Conservation (phyloP, 345 rosid genomes). For the Crucihimalaya himalaica region DNA sequence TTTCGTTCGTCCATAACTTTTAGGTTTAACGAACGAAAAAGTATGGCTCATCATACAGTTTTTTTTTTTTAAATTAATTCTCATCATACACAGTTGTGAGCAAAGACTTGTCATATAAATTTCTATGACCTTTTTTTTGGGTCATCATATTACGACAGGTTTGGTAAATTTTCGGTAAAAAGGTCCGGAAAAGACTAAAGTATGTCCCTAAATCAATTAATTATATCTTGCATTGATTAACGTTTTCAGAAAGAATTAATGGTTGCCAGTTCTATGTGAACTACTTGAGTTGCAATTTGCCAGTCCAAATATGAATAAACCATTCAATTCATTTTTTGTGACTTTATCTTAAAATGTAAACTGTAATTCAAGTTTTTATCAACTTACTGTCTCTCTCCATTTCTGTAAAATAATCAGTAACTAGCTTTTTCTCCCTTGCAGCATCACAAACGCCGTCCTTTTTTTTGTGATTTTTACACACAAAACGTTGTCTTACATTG, state of each 20-base stretch:
- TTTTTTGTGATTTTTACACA: too few relatives aligned
- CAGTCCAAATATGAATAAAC: background rate
- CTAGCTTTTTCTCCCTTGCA: background rate
- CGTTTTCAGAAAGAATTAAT: background rate
- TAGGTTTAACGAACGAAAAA: background rate
- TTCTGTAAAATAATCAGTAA: background rate
- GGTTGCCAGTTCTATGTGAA: background rate
- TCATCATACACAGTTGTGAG: background rate
- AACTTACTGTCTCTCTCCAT: background rate
- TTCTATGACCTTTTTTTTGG: background rate
- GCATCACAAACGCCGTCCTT: background rate
- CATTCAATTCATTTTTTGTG: background rate
- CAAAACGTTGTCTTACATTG: background rate
- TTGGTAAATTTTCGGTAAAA: background rate
- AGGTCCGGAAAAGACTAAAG: background rate
- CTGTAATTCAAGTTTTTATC: background rate
- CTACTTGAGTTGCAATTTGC: background rate
- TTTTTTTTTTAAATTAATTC: too few relatives aligned
- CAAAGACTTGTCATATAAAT: background rate
- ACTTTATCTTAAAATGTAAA: background rate
- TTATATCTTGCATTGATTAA: background rate
- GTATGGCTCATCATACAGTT: background rate
- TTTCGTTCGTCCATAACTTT: background rate
- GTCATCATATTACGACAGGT: constrained; percentile 4
- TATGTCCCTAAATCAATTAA: background rate